Evolutionary conservation across 2,329 filamentous ascomycete species (phyloP), one percentile per base, ranked within the genome.

Genomic region (Talaromyces sp.): DNA sequence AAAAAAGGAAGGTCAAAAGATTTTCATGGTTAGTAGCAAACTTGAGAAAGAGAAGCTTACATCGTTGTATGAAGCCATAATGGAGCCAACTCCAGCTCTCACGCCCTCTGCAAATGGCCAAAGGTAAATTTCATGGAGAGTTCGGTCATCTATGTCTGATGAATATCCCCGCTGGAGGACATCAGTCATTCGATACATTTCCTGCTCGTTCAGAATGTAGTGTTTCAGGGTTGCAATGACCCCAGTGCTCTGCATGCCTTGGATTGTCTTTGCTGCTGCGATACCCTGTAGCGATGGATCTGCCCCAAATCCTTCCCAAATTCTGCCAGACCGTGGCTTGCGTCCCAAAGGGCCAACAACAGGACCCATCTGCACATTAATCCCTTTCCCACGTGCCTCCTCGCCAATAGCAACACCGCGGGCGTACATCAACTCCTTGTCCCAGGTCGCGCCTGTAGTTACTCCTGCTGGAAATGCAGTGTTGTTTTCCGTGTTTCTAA

Each of bases 391-490:
- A 19, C 86, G 84, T 59, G 88, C 88, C 71, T 93, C 90, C 66
- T 87, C 78, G 25, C 89, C 89, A 6, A 92, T 77, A 2, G 86
- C 89, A 15, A 85, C 83, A 2, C 84, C 89, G 30, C 89, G 84
- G 57, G 83, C 80, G 65, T 88, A 87, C 74, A 92, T 88, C 56
- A 92, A 77, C 17, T 83, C 78, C 76, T 91, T 92, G 74, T 89
- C 88, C 71, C 86, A 92, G 0, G 90, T 92, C 2, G 89, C 88
- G 19, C 88, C 90, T 1, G 84, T 84, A 0, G 88, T 92, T 66
- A 93, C 90, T n/a, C 90, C 90, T 9, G 89, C 83, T 0, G 91
- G 90, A 67, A 93, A 95, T 0, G 86, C 89, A 0, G 89, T 92
- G 58, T 88, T 85, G 63, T 90, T 86, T 65, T 92, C 89, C 0